These are phyloP conservation scores for Solanum piurae DNA, from an alignment of 257 asterid genomes.

Conservation along the genomic window DNA sequence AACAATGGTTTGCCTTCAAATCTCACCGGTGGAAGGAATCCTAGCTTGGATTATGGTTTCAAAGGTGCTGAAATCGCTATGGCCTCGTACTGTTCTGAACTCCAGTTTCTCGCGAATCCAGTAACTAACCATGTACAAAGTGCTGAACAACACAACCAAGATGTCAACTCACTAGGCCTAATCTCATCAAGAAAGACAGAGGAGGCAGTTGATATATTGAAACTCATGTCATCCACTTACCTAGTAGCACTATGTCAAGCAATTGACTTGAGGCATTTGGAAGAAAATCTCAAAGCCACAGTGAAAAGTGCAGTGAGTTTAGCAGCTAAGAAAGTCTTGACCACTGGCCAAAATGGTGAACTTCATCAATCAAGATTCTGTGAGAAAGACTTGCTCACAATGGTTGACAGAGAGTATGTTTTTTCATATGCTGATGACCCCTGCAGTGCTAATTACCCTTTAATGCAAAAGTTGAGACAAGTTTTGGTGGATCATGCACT, in stretches of 20 bases:
- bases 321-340: constrained; percentile 11
- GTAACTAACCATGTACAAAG: constrained; percentile 24
- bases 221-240: constrained; percentile 18
- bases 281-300: constrained; percentile 11
- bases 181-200: constrained; percentile 18
- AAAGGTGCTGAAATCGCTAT: constrained; percentile 22
- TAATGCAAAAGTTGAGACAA: constrained; percentile 18
- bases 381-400: constrained; percentile 13
- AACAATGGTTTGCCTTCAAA: constrained; percentile 22
- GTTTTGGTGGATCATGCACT: constrained; percentile 12
- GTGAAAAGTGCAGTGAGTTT: constrained; percentile 14
- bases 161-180: constrained; percentile 19
- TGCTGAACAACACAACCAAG: constrained; percentile 24
- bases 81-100: constrained; percentile 21
- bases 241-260: constrained; percentile 20
- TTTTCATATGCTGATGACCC: constrained; percentile 18
- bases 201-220: constrained; percentile 17
- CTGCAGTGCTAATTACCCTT: constrained; percentile 15
- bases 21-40: constrained; percentile 11
- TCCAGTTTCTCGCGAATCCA: constrained; percentile 18
- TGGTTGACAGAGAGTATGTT: constrained; percentile 12
- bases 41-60: constrained; percentile 22
- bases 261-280: constrained; percentile 15
- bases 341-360: constrained; percentile 2
- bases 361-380: constrained; percentile 15